Evolutionary conservation across 768 basidiomycete genomes (phyloP).

Genomic region (Collybia mongolica): DNA sequence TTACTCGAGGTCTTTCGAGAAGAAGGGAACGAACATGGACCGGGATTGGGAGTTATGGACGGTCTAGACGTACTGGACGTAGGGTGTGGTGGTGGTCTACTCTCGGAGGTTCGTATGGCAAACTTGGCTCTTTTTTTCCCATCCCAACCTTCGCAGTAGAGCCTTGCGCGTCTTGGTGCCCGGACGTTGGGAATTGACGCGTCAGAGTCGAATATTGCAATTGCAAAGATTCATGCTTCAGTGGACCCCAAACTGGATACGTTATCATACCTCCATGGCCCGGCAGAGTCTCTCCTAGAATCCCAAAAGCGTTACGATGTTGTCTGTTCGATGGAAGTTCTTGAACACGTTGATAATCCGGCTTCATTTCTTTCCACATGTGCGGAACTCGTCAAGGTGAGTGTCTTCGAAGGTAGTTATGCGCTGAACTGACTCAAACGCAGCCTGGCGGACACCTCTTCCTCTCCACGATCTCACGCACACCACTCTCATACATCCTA

Average conservation of each 20-base stretch:
- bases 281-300: constrained; percentile 72
- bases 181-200: constrained; percentile 92
- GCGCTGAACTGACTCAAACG: not conserved
- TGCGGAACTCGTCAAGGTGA: constrained; percentile 83
- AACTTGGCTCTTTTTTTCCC: not conserved
- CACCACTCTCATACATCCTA: constrained; percentile 47
- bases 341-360: constrained; percentile 97
- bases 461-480: constrained; percentile 91
- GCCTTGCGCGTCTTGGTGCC: constrained; percentile 84
- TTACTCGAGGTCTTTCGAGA: constrained; percentile 62
- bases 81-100: constrained; percentile 92
- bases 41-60: constrained; percentile 41
- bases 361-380: constrained; percentile 78
- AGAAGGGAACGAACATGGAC: constrained; percentile 36
- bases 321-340: constrained; percentile 96
- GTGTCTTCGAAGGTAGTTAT: constrained; percentile 11
- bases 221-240: constrained; percentile 80
- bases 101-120: constrained; percentile 71
- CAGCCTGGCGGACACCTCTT: constrained; percentile 96
- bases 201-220: constrained; percentile 79
- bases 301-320: constrained; percentile 77
- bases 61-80: constrained; percentile 83
- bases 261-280: constrained; percentile 60
- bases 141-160: constrained; percentile 42
- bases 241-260: constrained; percentile 63